Evolutionary conservation across 306 rosid genomes (phyloP), one percentile per base, ranked within the genome.

Genomic region (Astragalus membranaceus): DNA sequence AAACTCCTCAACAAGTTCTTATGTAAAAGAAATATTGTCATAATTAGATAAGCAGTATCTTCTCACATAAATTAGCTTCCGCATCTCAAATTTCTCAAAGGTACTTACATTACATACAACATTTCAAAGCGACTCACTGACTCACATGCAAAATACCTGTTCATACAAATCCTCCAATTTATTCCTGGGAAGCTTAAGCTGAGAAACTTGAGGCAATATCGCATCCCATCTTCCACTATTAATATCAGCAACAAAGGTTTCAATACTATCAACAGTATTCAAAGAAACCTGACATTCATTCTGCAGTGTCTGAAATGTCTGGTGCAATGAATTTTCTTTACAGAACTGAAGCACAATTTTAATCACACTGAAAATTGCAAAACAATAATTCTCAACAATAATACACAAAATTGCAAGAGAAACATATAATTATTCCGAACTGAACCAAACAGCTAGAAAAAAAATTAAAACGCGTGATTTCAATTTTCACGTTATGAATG

Each of bases 161-260:
- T 94, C 99, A 77, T 91, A 94, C 85, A 94, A 91, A 82, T 91
- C 99, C 84, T 95, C 99, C 80, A 95, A 85, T 14, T 80, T 95
- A 79, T 91, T 87, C 82, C 99, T 80, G 4, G 99, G 95, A 69
- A 95, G 99, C 82, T 95, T 95, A 63, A 95, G 96, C 51, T 95
- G 99, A 70, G 99, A 78, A 67, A 95, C 95, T 80, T 95, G 97
- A 60, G 99, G 99, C 85, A 95, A 72, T 67, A 95, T 84, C 0
- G 95, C 91, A 70, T 91, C 99, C 99, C 99, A 95, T 75, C 99
- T 86, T 65, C 99, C 99, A 78, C 89, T 85, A 65, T 95, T 95
- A 37, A 95, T 86, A 75, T 95, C 99, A 42, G 96, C 87, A 73
- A 91, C 81, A 76, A 95, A 95, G 0, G 99, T 91, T 78, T 95